Evolutionary conservation across 1,284 basidiomycete species (phyloP), one percentile per base, ranked within the genome.

Genomic region (Rhodotorula sp.): DNA sequence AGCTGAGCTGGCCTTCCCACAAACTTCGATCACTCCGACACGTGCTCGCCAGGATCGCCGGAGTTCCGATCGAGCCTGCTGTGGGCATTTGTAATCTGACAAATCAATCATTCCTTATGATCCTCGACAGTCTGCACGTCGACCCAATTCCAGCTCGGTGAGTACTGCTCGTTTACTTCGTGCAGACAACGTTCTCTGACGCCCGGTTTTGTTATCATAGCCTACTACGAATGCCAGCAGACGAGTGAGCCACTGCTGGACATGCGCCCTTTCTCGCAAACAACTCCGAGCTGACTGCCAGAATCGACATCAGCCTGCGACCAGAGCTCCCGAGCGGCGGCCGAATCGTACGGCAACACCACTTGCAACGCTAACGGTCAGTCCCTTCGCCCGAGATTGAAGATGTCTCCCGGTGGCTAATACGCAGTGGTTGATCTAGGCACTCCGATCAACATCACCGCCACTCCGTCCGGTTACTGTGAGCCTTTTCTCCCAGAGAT

Each of bases 371-470:
- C 39, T 23, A 46, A 59, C 58, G 58, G 39, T 59, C 12, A 5
- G 58, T 20, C 20, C 31, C 29, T 21, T 23, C 21, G 51, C 51
- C 5, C 21, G 51, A n/a, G 21, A 12, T n/a, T 6, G 20, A 23
- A 34, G 6, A 34, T 34, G 34, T 34, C 5, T 34, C 8, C 34
- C 34, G 34, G 34, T 8, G 34, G 34, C 34, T 34, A 8, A 34
- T 34, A 34, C 34, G 34, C 6, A 34, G 34, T 34, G 21, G 21
- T n/a, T 14, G 3, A 21, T 29, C 18, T 21, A 56, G 68, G 68
- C 20, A 75, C 73, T 5, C 73, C 73, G 21, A 75, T 75, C 63
- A 62, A 72, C 68, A 72, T 69, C 51, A 23, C 39, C 23, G 66
- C 60, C 3, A 31, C 60, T 2, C 73, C 73, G 2, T 60, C 54